Evolutionary conservation across 2,329 filamentous ascomycete genomes (phyloP).

Genomic region (Arthrobotrys iridis): DNA sequence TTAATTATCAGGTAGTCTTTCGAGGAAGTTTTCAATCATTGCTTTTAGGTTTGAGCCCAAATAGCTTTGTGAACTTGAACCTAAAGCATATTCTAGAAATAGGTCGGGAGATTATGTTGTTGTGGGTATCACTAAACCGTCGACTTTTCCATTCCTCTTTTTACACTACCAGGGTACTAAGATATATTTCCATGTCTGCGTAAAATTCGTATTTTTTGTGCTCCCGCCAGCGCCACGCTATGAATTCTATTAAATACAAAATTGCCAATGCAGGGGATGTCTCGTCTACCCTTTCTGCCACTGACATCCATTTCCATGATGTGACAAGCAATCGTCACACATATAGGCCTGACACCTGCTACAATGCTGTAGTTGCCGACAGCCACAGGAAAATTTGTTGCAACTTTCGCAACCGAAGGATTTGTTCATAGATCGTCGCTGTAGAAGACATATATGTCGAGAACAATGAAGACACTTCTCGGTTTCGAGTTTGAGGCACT

Average conservation of each 20-base stretch:
- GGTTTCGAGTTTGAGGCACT: conserved; percentile 19
- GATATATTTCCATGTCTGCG: background rate
- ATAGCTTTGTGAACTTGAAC: no score
- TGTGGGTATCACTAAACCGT: no score
- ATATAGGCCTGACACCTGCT: conserved; percentile 41
- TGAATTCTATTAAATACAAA: conserved; percentile 6
- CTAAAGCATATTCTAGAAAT: no score
- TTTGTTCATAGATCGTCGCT: conserved; percentile 33
- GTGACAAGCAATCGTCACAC: conserved; percentile 34
- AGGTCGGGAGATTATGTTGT: no score
- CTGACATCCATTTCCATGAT: conserved; percentile 43
- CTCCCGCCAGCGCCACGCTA: conserved; percentile 3
- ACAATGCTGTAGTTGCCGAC: conserved; percentile 26
- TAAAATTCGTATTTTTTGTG: background rate
- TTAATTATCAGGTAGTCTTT: no score
- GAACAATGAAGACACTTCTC: conserved; percentile 42
- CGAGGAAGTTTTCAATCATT: no score
- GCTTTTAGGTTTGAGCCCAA: no score
- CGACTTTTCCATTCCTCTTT: no score
- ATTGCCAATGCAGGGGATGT: background rate
- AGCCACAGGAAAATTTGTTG: conserved; percentile 45
- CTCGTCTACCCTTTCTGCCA: conserved; percentile 43
- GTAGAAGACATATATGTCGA: conserved; percentile 26
- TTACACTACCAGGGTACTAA: no score
- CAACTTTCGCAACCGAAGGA: conserved; percentile 38